Base-by-base conservation (phyloP, 1,284 basidiomycete genomes). In the Leccinum fallax region DNA sequence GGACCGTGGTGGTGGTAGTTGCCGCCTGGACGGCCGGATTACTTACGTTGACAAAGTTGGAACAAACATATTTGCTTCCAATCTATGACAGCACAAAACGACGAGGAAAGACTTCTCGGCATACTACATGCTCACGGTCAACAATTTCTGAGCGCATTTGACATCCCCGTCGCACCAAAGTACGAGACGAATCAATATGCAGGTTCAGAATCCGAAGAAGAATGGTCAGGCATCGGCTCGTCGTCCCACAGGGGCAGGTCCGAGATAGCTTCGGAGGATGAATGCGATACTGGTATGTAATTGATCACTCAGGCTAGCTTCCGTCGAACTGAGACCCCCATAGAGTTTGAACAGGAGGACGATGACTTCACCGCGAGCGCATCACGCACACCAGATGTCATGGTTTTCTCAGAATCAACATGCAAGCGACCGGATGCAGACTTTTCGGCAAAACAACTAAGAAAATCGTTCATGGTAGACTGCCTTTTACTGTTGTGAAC, bases 401-500 rank as follows among this genome's bases (percentile, higher is more conserved):
- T 87, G 1, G 79, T 90, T 1, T 92, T 91, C 72, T 79, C 80
- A 7, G 86, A 87, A 55, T 62, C 67, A 5, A 63, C 58, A 32
- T 58, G 60, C 43, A 74, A 70, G 62, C 62, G 69, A 55, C 63
- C 66, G 51, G 64, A 67, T 30, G 59, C 66, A 10, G 64, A 70
- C 52, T 54, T 63, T 48, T 68, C 72, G 8, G 74, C 75, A 11
- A 85, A 81, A 71, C 74, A 78, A 6, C 79, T 82, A 55, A 81
- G 78, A 74, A 89, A 83, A 71, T 81, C 85, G 1, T 92, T 93
- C 70, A 92, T 93, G 90, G 90, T 90, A 78, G 28, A 26, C 13
- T 3, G 9, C 11, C 11, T 55, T 59, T 38, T 40, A 19, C 63
- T 63, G 10, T 43, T 10, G 24, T 52, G 55, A 51, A 59, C 16